Conservation (phyloP, 345 rosid species). For the Eutrema japonicum region DNA sequence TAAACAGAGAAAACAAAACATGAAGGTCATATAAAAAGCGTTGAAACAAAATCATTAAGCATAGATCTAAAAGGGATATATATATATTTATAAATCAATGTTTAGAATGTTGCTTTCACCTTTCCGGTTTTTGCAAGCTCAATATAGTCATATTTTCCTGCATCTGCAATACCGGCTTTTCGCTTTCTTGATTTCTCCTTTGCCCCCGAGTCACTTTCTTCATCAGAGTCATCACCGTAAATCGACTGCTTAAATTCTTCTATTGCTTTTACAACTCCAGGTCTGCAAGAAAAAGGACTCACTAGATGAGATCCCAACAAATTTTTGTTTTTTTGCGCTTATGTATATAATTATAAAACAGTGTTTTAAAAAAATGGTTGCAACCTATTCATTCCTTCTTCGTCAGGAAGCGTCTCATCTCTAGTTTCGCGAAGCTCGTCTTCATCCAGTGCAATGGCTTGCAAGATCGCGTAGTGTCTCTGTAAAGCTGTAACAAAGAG, state of each 20-base stretch:
- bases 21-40: constrained; percentile 5
- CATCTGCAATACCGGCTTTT: constrained; percentile 60
- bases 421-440: constrained; percentile 68
- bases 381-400: constrained; percentile 84
- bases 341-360: neutral
- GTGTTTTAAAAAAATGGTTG: neutral
- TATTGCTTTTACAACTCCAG: constrained; percentile 63
- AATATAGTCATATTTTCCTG: constrained; percentile 64
- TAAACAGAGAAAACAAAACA: constrained; percentile 44
- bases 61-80: neutral
- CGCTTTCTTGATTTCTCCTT: constrained; percentile 69
- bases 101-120: constrained; percentile 49
- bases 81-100: neutral
- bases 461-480: constrained; percentile 85
- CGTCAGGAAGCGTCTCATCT: constrained; percentile 89
- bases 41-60: constrained; percentile 8
- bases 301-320: constrained; percentile 1
- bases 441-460: constrained; percentile 90
- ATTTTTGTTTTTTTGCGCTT: neutral
- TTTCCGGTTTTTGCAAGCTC: constrained; percentile 82
- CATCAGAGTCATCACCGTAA: constrained; percentile 69
- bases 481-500: constrained; percentile 70
- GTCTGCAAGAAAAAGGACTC: constrained; percentile 48
- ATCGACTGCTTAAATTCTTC: constrained; percentile 79
- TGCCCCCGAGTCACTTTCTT: constrained; percentile 49